Evolutionary conservation across 345 rosid genomes (phyloP), one percentile per base, ranked within the genome.

Genomic region (Iberis pinnata): DNA sequence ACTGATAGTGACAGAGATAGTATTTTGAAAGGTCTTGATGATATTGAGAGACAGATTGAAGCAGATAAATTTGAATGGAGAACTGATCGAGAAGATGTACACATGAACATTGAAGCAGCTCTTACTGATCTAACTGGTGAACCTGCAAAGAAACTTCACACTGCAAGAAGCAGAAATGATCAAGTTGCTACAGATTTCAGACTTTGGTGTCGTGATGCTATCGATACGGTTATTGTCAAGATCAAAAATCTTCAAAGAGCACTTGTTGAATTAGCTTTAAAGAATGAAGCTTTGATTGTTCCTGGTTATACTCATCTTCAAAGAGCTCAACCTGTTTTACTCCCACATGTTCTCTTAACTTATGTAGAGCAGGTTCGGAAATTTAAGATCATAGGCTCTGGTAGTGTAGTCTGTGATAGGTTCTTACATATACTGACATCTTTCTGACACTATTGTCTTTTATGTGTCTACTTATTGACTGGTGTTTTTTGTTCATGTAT

Each of bases 271-370:
- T 55, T 92, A 74, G 98, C 93, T 71, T 45, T 85, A 62, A 74
- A 80, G 41, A 80, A 85, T 7, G 57, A 76, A 49, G 81, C 65
- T 38, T 78, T 92, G 35, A 88, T 88, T 41, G 75, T 92, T 59
- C 98, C 98, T 52, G 97, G 98, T 18, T 85, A 92, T 52, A 88
- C 98, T 7, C 98, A 88, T 80, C 72, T 92, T 71, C 97, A 92
- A 59, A 70, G 98, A 35, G 98, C 98, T 14, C 95, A 88, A 31
- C 98, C 97, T 51, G 87, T 92, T 70, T 53, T 92, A 53, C 72
- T 92, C 57, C 84, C 82, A 8, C 97, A 92, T 78, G 89, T 78
- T 60, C 78, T 92, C 25, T 67, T 88, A 61, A 83, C 98, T 61
- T 92, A 27, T 64, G 95, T 83, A 9, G 97, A 85, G 71, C 97